phyloP scores from a whole-genome alignment of 495 filamentous ascomycete species.

The Hypoxylon lienhwacheense region DNA sequence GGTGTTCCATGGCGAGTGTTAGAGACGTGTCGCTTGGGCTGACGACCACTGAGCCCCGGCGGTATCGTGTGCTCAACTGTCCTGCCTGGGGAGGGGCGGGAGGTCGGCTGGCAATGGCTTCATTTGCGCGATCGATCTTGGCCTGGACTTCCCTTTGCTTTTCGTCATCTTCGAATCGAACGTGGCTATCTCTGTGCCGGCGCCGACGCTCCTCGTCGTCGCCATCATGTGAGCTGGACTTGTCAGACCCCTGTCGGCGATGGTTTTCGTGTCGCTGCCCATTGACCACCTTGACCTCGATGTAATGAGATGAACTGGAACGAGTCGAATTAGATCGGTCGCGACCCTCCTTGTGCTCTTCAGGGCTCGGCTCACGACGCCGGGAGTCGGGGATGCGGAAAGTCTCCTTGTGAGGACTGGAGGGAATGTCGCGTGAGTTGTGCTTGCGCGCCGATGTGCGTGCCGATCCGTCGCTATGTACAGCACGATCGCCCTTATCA shows the following conservation, averaged over 20 bases:
- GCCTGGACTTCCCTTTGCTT: conserved; percentile 39
- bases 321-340: conserved; percentile 25
- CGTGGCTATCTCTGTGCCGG: conserved; percentile 23
- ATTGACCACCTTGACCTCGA: conserved; percentile 35
- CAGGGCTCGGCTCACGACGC: conserved; percentile 18
- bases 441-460: conserved; percentile 31
- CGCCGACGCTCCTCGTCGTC: conserved; percentile 32
- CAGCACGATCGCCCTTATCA: conserved; percentile 31
- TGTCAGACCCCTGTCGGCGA: conserved; percentile 32
- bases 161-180: conserved; percentile 36
- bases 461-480: conserved; percentile 33
- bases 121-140: conserved; percentile 43
- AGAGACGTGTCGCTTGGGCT: conserved; percentile 9
- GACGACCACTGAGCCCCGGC: conserved; percentile 37
- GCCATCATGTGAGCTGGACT: conserved; percentile 34
- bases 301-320: conserved; percentile 11
- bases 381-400: conserved; percentile 21
- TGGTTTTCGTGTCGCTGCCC: conserved; percentile 25
- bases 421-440: conserved; percentile 19
- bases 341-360: conserved; percentile 22
- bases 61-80: conserved; percentile 21
- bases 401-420: conserved; percentile 21
- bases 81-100: conserved; percentile 13
- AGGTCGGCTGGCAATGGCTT: conserved; percentile 36
- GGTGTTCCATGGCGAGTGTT: conserved; percentile 27